A percentile compares a stretch with the other conserved stretches of the same genome.
Evolutionary conservation across 805 yeast species (phyloP).

Genomic region (Priceomyces medius): DNA sequence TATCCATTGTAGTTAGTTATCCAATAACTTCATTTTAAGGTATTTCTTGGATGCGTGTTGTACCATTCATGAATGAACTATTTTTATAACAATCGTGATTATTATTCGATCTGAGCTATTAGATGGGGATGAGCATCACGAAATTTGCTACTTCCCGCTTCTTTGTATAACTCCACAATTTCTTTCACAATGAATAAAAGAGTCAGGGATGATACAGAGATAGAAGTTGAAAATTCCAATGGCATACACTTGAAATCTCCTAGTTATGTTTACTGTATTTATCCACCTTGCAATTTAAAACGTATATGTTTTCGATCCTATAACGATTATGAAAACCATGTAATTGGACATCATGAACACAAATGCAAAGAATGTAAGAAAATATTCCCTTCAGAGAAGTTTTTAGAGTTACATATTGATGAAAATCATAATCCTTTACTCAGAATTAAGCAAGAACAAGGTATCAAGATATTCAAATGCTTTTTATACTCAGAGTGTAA

Average conservation of each 20-base stretch:
- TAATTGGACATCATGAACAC: slow-evolving; percentile 25
- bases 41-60: no score
- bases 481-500: slow-evolving; percentile 39
- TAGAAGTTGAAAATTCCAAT: not conserved
- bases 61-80: no score
- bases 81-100: no score
- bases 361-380: slow-evolving; percentile 37
- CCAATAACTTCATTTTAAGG: no score
- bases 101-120: no score
- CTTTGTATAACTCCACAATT: not conserved
- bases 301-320: slow-evolving; percentile 11
- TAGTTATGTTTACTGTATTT: slow-evolving; percentile 4
- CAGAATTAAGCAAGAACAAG: slow-evolving; percentile 32
- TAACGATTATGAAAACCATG: slow-evolving; percentile 21
- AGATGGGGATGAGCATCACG: not conserved
- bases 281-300: slow-evolving; percentile 10
- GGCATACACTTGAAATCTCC: not conserved
- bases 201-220: not conserved
- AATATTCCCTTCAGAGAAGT: slow-evolving; percentile 42
- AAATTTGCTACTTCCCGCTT: not conserved
- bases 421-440: slow-evolving; percentile 55
- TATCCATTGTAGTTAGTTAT: not conserved
- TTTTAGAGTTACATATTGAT: slow-evolving; percentile 48
- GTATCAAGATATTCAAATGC: slow-evolving; percentile 44
- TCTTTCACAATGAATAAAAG: slow-evolving; percentile 1